Evolutionary conservation across 805 yeast species (phyloP).

Genomic region (Priceomyces carsonii): DNA sequence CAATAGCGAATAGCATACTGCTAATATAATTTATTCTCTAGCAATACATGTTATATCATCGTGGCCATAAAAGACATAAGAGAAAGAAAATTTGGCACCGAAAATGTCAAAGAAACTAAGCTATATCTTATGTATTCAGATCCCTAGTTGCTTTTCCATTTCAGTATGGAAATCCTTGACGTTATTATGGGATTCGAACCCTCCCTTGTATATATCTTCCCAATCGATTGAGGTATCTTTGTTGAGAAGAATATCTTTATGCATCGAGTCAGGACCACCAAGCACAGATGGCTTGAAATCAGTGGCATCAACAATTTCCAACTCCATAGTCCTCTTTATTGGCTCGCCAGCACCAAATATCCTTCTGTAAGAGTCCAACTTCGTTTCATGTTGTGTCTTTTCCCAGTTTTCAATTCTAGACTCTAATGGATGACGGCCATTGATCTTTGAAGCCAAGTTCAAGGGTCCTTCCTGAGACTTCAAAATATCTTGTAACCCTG

Average conservation of each 20-base stretch:
- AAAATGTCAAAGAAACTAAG: too few species aligned
- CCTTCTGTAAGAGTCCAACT: slow-evolving; percentile 77
- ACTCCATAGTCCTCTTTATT: slow-evolving; percentile 86
- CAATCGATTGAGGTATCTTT: slow-evolving; percentile 81
- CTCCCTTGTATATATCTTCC: slow-evolving; percentile 85
- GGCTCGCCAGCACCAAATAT: slow-evolving; percentile 94
- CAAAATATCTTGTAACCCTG: slow-evolving; percentile 68
- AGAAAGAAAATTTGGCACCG: too few species aligned
- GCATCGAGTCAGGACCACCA: slow-evolving; percentile 62
- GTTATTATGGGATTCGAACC: slow-evolving; percentile 40
- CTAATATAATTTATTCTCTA: too few species aligned
- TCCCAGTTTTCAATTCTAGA: slow-evolving; percentile 79
- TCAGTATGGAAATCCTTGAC: slow-evolving; percentile 67
- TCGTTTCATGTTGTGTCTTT: slow-evolving; percentile 63
- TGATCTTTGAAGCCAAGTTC: slow-evolving; percentile 59
- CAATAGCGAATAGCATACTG: too few species aligned
- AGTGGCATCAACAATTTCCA: slow-evolving; percentile 62
- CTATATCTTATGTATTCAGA: too few species aligned
- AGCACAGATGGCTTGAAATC: slow-evolving; percentile 66
- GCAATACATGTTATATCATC: too few species aligned
- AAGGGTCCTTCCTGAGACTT: slow-evolving; percentile 67
- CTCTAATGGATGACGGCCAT: slow-evolving; percentile 86
- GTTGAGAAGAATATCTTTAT: slow-evolving; percentile 75
- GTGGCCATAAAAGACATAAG: too few species aligned
- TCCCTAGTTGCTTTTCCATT: slow-evolving; percentile 64